Percentiles rank a stretch among this genome's conserved stretches.
These are phyloP conservation scores for Fusarium nanum DNA, from an alignment of 2,329 filamentous ascomycete genomes.

Conservation along the genomic window DNA sequence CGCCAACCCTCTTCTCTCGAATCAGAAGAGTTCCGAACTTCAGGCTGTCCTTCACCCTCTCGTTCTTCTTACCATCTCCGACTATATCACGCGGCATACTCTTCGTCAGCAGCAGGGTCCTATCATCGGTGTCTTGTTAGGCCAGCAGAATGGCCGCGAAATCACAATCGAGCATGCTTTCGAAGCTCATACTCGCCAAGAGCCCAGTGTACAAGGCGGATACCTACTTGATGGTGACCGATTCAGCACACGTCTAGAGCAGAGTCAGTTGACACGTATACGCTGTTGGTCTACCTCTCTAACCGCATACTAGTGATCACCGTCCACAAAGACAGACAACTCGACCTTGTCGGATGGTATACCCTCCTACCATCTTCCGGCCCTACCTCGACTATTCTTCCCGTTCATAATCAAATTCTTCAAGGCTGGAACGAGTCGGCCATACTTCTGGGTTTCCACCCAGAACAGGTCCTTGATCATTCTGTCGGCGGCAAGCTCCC, in stretches of 20 bases:
- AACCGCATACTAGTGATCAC: conserved; percentile 74
- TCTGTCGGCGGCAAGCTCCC: conserved; percentile 83
- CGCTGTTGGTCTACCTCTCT: neutral
- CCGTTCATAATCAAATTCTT: conserved; percentile 83
- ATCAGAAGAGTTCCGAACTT: conserved; percentile 76
- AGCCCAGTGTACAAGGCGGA: conserved; percentile 62
- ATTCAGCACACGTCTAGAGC: conserved; percentile 83
- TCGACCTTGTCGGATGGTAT: conserved; percentile 94
- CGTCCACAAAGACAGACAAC: conserved; percentile 84
- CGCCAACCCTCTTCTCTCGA: conserved; percentile 71
- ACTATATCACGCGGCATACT: conserved; percentile 93
- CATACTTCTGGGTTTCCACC: conserved; percentile 89
- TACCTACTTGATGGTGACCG: conserved; percentile 74
- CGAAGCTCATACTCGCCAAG: conserved; percentile 73
- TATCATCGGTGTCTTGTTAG: conserved; percentile 87
- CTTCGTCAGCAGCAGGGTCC: conserved; percentile 80
- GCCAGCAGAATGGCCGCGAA: conserved; percentile 89
- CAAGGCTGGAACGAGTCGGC: conserved; percentile 83
- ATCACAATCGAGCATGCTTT: conserved; percentile 95
- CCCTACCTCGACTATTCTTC: conserved; percentile 74
- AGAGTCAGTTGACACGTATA: conserved; percentile 70
- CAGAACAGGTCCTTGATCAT: conserved; percentile 65
- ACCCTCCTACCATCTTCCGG: conserved; percentile 79
- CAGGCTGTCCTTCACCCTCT: conserved; percentile 90
- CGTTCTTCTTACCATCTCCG: conserved; percentile 94